Evolutionary conservation across 2,329 filamentous ascomycete genomes (phyloP), one percentile per base, ranked within the genome.

Genomic region (Ceratocystis diversiconidia): DNA sequence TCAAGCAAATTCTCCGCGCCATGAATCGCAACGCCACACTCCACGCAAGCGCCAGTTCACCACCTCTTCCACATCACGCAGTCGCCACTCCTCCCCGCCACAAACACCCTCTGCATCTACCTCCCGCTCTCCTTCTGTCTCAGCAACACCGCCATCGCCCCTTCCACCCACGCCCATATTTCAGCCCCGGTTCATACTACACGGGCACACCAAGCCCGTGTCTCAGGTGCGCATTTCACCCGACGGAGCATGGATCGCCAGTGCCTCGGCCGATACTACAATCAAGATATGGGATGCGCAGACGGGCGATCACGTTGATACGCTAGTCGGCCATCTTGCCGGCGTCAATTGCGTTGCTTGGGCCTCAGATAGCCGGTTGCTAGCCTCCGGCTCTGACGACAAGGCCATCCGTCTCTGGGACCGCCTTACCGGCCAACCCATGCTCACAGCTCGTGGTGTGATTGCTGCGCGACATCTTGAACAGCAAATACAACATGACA

Each of bases 401-500:
- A 99, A 99, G 77, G 85, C 88, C 0, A 97, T 99, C 69, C 85
- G 94, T 1, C 79, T 99, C 0, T 99, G 94, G 94, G 89, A 96
- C 72, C 77, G 84, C 6, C 79, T 85, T 19, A 86, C 84, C 25
- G 82, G 82, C 0, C 76, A 80, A 6, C 81, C 82, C 15, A 80
- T 79, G 67, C 76, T 75, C 41, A 79, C 75, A n/a, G 76, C 77
- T 19, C 73, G 75, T 25, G 76, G 74, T 66, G 72, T 73, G 2
- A 68, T 68, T 61, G 66, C 66, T 2, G 60, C 63, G 10, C 50
- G 48, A 28, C 52, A 65, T n/a, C 46, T 63, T 3, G 55, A 44
- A 12, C 71, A 71, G 1, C 74, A 72, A 43, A 68, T 70, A 70
- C 55, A 70, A 70, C 15, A 69, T 30, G 68, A 62, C 32, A 69